Base-by-base conservation (phyloP, 2,329 filamentous ascomycete species). In the Colletotrichum brevisporum region DNA sequence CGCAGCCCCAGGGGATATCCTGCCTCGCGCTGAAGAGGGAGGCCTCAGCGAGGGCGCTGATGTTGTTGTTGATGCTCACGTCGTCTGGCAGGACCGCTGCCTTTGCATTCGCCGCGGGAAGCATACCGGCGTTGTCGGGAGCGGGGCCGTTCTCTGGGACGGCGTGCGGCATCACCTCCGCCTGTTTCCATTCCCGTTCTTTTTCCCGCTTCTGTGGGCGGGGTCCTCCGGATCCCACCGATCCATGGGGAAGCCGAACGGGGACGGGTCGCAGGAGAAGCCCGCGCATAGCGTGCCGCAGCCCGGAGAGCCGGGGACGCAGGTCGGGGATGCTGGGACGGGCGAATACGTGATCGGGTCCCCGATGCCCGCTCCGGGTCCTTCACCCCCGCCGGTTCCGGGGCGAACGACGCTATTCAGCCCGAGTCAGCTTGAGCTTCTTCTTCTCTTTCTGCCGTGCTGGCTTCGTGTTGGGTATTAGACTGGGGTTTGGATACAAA, bases 191-290 rank as follows among this genome's bases (percentile, higher is more conserved):
- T 6, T 36, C 31, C 31, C 31, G 8, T 10, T 36, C 6, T 2
- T 36, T 3, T 36, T 36, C 31, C 31, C 31, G 31, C 31, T n/a
- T n/a, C n/a, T 45, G 54, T 56, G 36, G 15, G 27, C 36, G n/a
- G 73, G 73, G 52, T 74, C 71, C 54, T 73, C 70, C 51, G 73
- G 73, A 51, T 75, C 73, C 12, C 68, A 68, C 57, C 67, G 68
- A 2, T 48, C 71, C 16, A 70, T 69, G 6, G 73, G 73, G 24
- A 43, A 18, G 18, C 67, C 64, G 21, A 62, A 70, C 21, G 73
- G 74, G 2, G 27, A 45, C 8, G 73, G 67, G 3, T 6, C 43
- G 70, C 73, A 75, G 63, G 59, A 75, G 63, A 69, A 75, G 2
- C 74, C 73, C 3, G 66, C 47, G 61, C 73, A 75, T 8, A 75